Conservation (phyloP, 495 filamentous ascomycete genomes). For the Aeminium ludgeri region DNA sequence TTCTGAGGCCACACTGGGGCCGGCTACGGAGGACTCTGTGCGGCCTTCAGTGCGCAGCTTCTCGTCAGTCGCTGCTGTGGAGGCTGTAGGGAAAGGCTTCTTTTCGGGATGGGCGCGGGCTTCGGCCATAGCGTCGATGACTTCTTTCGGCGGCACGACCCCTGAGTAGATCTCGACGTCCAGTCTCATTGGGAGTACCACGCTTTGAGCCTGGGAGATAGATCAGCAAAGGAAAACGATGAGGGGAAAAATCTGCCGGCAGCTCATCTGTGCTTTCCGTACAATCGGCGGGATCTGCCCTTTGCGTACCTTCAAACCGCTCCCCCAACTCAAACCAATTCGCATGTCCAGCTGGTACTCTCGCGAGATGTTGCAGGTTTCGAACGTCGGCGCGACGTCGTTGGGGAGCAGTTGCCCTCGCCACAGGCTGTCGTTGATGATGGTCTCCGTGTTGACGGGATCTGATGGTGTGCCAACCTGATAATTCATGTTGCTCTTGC, state of each 20-base stretch:
- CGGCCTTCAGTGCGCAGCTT: slow-evolving; percentile 8
- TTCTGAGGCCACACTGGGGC: slow-evolving; percentile 2
- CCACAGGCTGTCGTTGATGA: slow-evolving; percentile 55
- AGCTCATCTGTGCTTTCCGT: slow-evolving; percentile 5
- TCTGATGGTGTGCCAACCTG: slow-evolving; percentile 42
- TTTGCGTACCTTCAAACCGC: slow-evolving; percentile 9
- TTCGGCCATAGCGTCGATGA: slow-evolving; percentile 49
- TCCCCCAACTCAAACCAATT: slow-evolving; percentile 46
- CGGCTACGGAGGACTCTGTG: slow-evolving; percentile 8
- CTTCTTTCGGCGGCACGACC: slow-evolving; percentile 60
- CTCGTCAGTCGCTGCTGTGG: slow-evolving; percentile 12
- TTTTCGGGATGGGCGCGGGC: slow-evolving; percentile 2
- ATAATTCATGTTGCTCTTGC: slow-evolving; percentile 48
- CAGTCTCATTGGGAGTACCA: slow-evolving; percentile 60
- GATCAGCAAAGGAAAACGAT: not conserved
- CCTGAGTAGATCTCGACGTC: slow-evolving; percentile 76
- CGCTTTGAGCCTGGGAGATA: slow-evolving; percentile 39
- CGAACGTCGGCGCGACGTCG: slow-evolving; percentile 68
- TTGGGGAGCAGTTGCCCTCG: slow-evolving; percentile 51
- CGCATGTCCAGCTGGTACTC: slow-evolving; percentile 68
- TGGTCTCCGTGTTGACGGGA: slow-evolving; percentile 44
- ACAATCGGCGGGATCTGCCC: slow-evolving; percentile 1
- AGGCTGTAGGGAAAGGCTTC: slow-evolving; percentile 17
- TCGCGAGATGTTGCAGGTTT: slow-evolving; percentile 73
- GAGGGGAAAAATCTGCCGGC: slow-evolving; percentile 16